Evolutionary conservation across 305 asterid species (phyloP).

Genomic region (Withania somnifera): DNA sequence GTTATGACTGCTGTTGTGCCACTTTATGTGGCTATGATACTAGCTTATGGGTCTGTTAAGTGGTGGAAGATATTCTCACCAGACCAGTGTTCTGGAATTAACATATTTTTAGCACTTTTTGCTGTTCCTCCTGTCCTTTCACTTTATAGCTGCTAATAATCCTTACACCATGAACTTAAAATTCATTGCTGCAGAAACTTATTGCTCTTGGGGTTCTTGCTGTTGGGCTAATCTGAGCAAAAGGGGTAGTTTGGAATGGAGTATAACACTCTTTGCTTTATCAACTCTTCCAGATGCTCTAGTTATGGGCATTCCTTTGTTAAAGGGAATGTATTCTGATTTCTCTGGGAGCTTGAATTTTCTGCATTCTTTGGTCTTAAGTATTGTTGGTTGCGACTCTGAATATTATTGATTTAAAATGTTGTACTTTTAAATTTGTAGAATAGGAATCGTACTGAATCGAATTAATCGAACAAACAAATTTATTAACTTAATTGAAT

Average conservation of each 20-base stretch:
- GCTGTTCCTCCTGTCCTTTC: conserved; percentile 97
- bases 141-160: conserved; percentile 74
- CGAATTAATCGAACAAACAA: too few relatives aligned
- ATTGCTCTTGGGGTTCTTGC: conserved; percentile 49
- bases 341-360: conserved; percentile 57
- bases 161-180: conserved; percentile 77
- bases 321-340: conserved; percentile 85
- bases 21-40: conserved; percentile 88
- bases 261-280: conserved; percentile 79
- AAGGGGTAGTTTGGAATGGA: conserved; percentile 79
- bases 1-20: conserved; percentile 98
- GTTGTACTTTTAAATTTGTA: too few relatives aligned
- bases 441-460: too few relatives aligned
- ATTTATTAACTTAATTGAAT: too few relatives aligned
- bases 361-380: too few relatives aligned
- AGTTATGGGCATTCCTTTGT: conserved; percentile 89
- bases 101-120: conserved; percentile 87
- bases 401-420: too few relatives aligned
- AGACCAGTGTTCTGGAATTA: conserved; percentile 91
- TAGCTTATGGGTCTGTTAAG: conserved; percentile 88
- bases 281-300: conserved; percentile 91
- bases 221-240: conserved; percentile 52
- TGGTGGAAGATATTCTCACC: conserved; percentile 99
- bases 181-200: conserved; percentile 88
- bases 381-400: too few relatives aligned